Conservation (phyloP, 352 stramenopile species). For the Phytophthora europaea region DNA sequence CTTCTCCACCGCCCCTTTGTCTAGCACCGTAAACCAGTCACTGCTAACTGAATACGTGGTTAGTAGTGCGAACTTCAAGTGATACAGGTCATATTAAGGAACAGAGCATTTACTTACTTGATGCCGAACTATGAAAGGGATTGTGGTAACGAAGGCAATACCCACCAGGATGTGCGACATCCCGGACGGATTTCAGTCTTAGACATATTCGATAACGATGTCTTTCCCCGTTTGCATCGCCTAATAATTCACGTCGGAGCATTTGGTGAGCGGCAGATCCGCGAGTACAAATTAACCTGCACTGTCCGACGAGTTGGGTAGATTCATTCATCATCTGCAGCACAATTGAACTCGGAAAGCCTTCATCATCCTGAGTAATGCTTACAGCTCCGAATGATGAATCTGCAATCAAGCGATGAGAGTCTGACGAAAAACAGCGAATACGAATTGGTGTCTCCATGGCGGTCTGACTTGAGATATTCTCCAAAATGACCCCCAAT, state of each 20-base stretch:
- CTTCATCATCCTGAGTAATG: slow-evolving; percentile 17
- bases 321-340: slow-evolving; percentile 24
- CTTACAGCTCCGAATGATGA: slow-evolving; percentile 11
- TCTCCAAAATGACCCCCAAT: slow-evolving; percentile 6
- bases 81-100: not conserved
- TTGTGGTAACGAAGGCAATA: slow-evolving; percentile 48
- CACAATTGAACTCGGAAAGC: slow-evolving; percentile 23
- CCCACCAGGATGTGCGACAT: slow-evolving; percentile 36
- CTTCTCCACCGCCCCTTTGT: slow-evolving; percentile 47
- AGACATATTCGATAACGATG: slow-evolving; percentile 50
- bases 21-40: slow-evolving; percentile 41
- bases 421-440: slow-evolving; percentile 34
- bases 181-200: slow-evolving; percentile 47
- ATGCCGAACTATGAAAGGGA: slow-evolving; percentile 47
- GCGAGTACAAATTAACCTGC: slow-evolving; percentile 20
- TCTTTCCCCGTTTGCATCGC: slow-evolving; percentile 14
- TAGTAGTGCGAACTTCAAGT: not conserved
- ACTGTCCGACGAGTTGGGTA: slow-evolving; percentile 28
- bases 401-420: slow-evolving; percentile 23
- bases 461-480: slow-evolving; percentile 3
- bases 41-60: slow-evolving; percentile 46
- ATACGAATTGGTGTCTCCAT: slow-evolving; percentile 21
- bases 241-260: slow-evolving; percentile 6
- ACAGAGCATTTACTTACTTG: slow-evolving; percentile 31
- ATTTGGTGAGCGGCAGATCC: slow-evolving; percentile 5